phyloP scores from a whole-genome alignment of 2,329 filamentous ascomycete genomes.

The Ophiostoma ulmi region DNA sequence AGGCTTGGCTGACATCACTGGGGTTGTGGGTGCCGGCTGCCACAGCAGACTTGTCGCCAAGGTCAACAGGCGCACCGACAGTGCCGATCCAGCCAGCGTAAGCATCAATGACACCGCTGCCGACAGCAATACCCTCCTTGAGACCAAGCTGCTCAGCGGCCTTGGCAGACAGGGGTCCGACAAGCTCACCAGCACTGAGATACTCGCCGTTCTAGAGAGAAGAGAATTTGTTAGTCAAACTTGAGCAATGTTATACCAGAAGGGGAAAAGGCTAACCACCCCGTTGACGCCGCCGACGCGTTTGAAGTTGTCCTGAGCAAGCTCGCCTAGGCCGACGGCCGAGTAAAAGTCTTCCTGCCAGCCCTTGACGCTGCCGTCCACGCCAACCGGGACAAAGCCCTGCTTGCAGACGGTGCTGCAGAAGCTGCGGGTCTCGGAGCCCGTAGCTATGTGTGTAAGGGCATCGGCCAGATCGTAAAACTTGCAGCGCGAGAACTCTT shows the following conservation, averaged over 20 bases:
- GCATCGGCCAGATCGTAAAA: conserved; percentile 95
- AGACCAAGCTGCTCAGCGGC: conserved; percentile 80
- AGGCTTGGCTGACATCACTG: conserved; percentile 88
- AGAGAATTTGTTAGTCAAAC: conserved; percentile 13
- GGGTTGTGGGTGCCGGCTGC: conserved; percentile 72
- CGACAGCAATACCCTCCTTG: conserved; percentile 80
- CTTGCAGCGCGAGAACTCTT: conserved; percentile 87
- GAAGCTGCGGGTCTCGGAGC: conserved; percentile 84
- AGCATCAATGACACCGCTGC: conserved; percentile 94
- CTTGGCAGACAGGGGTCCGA: conserved; percentile 77
- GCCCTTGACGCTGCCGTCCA: conserved; percentile 93
- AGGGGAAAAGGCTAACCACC: conserved; percentile 66
- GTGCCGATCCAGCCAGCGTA: conserved; percentile 99
- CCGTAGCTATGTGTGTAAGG: conserved; percentile 88
- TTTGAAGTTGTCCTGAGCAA: conserved; percentile 81
- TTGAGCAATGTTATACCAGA: neutral
- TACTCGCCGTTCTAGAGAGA: conserved; percentile 75
- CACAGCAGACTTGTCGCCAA: conserved; percentile 57
- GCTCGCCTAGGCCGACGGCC: conserved; percentile 77
- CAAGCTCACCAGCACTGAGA: conserved; percentile 84
- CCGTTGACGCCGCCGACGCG: conserved; percentile 91
- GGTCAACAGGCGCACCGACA: conserved; percentile 89
- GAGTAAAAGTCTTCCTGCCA: conserved; percentile 95
- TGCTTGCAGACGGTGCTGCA: conserved; percentile 98
- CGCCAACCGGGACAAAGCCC: conserved; percentile 91